These are phyloP conservation scores for Schizochytrium sp. DNA, from an alignment of 108 stramenopile genomes.

Conservation along the genomic window DNA sequence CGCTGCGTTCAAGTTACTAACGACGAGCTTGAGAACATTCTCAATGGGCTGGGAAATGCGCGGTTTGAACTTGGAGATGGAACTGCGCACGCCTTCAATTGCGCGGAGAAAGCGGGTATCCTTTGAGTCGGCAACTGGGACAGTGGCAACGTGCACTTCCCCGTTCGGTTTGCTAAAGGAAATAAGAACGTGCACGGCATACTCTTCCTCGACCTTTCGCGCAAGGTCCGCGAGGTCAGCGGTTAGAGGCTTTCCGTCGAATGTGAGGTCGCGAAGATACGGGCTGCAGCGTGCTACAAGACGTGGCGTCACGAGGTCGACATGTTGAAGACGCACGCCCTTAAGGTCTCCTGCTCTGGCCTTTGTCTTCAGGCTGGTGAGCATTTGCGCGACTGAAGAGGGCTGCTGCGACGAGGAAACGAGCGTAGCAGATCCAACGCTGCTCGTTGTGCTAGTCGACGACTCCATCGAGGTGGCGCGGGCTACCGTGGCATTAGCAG, in stretches of 20 bases:
- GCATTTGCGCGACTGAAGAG: not conserved
- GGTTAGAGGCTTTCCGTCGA: not conserved
- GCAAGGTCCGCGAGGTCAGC: not conserved
- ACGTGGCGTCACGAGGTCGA: not conserved
- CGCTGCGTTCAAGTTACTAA: no score
- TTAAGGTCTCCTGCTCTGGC: not conserved
- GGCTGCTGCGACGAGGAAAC: not conserved
- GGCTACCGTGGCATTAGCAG: not conserved
- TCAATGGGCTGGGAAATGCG: no score
- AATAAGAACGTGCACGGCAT: not conserved
- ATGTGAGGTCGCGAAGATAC: not conserved
- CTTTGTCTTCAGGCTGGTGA: not conserved
- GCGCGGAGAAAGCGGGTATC: no score
- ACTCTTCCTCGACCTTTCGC: not conserved
- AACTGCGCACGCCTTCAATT: no score
- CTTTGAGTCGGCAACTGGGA: no score
- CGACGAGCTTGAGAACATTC: no score
- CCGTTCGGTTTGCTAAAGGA: no score
- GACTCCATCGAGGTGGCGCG: not conserved
- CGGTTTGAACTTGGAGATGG: no score
- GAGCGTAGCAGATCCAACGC: not conserved
- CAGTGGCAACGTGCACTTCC: no score
- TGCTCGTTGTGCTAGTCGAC: not conserved
- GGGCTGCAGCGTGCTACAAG: not conserved
- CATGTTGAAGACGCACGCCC: not conserved